A percentile compares a stretch with the other conserved stretches of the same genome.
These are phyloP conservation scores for Mucor saturninus DNA, from an alignment of 371 early-diverging fungal species.

Conservation along the genomic window DNA sequence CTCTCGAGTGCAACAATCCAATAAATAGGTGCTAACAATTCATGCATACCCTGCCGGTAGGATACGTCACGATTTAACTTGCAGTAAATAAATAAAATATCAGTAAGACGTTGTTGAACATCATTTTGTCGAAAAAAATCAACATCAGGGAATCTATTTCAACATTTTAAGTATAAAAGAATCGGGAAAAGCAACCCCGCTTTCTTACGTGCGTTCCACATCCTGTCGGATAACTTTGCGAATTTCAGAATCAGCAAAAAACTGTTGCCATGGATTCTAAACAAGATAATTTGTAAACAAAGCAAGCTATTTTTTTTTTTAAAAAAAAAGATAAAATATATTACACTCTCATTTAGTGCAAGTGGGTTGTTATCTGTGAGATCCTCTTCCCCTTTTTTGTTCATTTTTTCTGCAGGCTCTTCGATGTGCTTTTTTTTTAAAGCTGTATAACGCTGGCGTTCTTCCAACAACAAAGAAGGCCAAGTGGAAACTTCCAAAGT, in stretches of 20 bases:
- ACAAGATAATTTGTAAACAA: neutral
- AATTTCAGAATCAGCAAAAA: constrained; percentile 86
- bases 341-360: constrained; percentile 78
- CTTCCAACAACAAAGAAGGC: constrained; percentile 61
- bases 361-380: constrained; percentile 83
- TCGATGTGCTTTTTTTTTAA: constrained; percentile 70
- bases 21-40: constrained; percentile 85
- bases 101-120: constrained; percentile 76
- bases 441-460: constrained; percentile 72
- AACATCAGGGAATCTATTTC: constrained; percentile 82
- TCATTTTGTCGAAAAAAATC: constrained; percentile 71
- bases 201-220: constrained; percentile 87
- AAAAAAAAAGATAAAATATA: constrained; percentile 9
- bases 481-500: constrained; percentile 61
- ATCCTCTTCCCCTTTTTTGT: constrained; percentile 46
- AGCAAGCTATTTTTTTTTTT: neutral
- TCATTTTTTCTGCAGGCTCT: constrained; percentile 62
- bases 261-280: constrained; percentile 93
- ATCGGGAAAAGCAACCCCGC: neutral
- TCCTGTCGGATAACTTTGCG: constrained; percentile 86
- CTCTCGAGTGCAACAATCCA: constrained; percentile 75
- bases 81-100: constrained; percentile 90
- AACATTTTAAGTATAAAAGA: neutral
- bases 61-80: constrained; percentile 85
- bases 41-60: constrained; percentile 98